Percentiles rank a stretch among this genome's conserved stretches.
Evolutionary conservation across 192 early-diverging fungal genomes (phyloP).

Genomic region (Backusella tuberculispora): DNA sequence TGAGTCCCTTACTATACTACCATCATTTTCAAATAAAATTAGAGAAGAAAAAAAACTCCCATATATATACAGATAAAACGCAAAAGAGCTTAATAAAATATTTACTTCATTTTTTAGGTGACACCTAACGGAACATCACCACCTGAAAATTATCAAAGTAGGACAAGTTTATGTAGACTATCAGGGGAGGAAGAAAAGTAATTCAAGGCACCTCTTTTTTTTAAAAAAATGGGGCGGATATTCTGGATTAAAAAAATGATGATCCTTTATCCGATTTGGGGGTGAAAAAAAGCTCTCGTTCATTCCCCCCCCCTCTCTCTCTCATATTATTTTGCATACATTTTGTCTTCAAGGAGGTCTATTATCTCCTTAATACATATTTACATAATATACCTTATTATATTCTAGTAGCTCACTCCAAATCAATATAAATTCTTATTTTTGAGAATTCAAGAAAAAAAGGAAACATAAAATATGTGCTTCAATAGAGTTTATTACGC

Average conservation of each 20-base stretch:
- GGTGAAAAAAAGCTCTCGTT: background rate
- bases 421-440: no score
- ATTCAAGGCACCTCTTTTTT: background rate
- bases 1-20: background rate
- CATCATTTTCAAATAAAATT: background rate
- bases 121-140: background rate
- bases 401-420: no score
- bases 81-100: background rate
- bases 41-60: background rate
- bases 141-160: background rate
- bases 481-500: background rate
- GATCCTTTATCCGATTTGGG: background rate
- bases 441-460: background rate
- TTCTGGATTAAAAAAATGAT: background rate
- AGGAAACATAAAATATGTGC: background rate
- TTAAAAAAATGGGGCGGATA: conserved; percentile 6
- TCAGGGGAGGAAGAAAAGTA: background rate
- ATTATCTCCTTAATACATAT: no score
- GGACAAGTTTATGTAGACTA: background rate
- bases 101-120: background rate
- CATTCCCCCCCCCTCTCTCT: background rate
- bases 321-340: background rate
- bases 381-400: no score
- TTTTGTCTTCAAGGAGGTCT: background rate
- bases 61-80: background rate